phyloP scores from a whole-genome alignment of 2,329 filamentous ascomycete species.

The Didymella exigua region DNA sequence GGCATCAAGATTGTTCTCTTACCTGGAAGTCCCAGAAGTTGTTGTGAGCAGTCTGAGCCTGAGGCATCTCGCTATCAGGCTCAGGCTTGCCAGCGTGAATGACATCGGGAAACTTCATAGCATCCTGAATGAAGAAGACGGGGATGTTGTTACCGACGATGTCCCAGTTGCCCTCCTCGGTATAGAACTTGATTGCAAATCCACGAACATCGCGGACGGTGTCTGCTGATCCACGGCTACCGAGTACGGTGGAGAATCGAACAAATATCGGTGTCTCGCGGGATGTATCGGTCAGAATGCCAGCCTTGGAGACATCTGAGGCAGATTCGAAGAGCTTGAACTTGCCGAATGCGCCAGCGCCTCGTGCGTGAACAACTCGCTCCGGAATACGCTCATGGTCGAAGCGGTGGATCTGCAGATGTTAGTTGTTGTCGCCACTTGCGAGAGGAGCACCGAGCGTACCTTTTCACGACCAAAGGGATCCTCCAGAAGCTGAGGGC shows the following conservation, averaged over 20 bases:
- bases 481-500: conserved; percentile 74
- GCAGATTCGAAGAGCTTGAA: conserved; percentile 70
- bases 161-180: conserved; percentile 78
- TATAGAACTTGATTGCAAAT: conserved; percentile 80
- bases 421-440: conserved; percentile 10
- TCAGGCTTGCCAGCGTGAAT: conserved; percentile 70
- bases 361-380: conserved; percentile 70
- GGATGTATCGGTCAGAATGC: conserved; percentile 70
- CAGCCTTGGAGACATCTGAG: conserved; percentile 66
- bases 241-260: conserved; percentile 79
- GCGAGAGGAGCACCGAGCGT: conserved; percentile 13
- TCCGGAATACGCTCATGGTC: conserved; percentile 76
- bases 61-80: conserved; percentile 72
- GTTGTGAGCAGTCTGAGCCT: conserved; percentile 73
- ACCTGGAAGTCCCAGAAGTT: conserved; percentile 69
- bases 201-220: conserved; percentile 83
- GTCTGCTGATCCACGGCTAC: conserved; percentile 76
- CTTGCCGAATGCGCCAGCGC: conserved; percentile 67
- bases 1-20: too few relatives aligned
- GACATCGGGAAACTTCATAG: conserved; percentile 74
- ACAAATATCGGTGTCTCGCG: conserved; percentile 71
- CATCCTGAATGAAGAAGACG: conserved; percentile 78
- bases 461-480: conserved; percentile 75
- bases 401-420: conserved; percentile 70
- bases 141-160: conserved; percentile 76